Evolutionary conservation across 768 basidiomycete species (phyloP).

Genomic region (Calocera cornea): DNA sequence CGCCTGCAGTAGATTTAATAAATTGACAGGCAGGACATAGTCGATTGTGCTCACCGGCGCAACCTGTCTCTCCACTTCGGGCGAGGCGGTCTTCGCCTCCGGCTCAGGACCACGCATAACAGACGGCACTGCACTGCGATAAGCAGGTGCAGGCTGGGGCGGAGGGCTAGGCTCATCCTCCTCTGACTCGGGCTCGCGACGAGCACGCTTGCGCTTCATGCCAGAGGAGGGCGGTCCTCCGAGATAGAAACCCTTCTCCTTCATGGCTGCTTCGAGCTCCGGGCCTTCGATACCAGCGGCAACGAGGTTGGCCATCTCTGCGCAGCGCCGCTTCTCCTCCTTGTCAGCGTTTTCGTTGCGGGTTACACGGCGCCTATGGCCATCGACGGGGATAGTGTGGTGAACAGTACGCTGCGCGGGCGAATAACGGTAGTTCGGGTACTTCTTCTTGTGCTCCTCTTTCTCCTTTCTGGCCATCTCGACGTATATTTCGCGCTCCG

Average conservation of each 20-base stretch:
- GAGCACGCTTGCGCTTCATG: background rate
- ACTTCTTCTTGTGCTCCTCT: slow-evolving; percentile 5
- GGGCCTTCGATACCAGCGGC: background rate
- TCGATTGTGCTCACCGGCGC: background rate
- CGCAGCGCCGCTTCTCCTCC: slow-evolving; percentile 3
- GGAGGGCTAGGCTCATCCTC: background rate
- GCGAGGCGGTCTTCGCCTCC: background rate
- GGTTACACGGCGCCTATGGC: background rate
- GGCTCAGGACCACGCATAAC: background rate
- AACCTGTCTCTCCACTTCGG: background rate
- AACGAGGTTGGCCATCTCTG: background rate
- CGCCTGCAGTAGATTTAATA: background rate
- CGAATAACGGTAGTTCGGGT: slow-evolving; percentile 12
- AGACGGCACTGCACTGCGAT: background rate
- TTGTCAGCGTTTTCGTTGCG: background rate
- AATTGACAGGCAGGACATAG: background rate
- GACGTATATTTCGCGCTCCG: slow-evolving; percentile 18
- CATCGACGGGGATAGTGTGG: background rate
- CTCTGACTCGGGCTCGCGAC: background rate
- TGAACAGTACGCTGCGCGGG: background rate
- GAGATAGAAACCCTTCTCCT: background rate
- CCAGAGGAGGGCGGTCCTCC: background rate
- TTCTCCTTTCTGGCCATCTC: slow-evolving; percentile 3
- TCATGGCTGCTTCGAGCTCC: background rate
- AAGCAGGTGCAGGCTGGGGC: background rate